phyloP scores from a whole-genome alignment of 148 eudicot species.

The Beta vulgaris region DNA sequence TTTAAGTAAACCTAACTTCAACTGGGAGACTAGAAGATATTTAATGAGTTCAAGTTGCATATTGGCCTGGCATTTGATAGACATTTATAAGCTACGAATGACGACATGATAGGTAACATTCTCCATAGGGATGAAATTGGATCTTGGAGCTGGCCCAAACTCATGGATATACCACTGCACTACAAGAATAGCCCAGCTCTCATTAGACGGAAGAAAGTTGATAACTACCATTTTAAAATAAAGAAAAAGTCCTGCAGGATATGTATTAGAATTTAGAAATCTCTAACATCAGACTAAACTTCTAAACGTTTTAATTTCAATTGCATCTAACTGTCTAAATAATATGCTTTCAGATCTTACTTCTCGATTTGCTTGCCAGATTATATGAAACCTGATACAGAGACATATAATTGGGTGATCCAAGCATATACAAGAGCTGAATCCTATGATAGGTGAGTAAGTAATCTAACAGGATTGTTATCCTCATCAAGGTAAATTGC shows the following conservation, averaged over 20 bases:
- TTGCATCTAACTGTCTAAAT: neutral
- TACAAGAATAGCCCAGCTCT: neutral
- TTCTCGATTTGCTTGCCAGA: conserved; percentile 47
- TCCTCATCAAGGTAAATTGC: neutral
- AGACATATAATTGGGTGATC: conserved; percentile 96
- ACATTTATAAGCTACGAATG: neutral
- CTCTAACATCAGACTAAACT: neutral
- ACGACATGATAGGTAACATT: neutral
- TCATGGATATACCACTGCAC: neutral
- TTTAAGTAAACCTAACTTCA: too few species aligned
- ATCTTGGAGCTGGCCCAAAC: too few species aligned
- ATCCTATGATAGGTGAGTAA: conserved; percentile 76
- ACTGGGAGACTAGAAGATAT: conserved; percentile 1
- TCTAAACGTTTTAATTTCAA: neutral
- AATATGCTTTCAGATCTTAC: conserved; percentile 25
- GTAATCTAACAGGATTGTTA: conserved; percentile 5
- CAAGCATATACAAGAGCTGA: conserved; percentile 99
- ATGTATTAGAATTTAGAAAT: neutral
- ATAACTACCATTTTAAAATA: neutral
- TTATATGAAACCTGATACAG: conserved; percentile 92
- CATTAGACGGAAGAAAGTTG: neutral
- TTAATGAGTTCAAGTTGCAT: neutral
- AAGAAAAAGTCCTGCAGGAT: neutral
- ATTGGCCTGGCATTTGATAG: neutral
- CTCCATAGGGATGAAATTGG: too few species aligned